Evolutionary conservation across 257 asterid genomes (phyloP).

Genomic region (Echium plantagineum): DNA sequence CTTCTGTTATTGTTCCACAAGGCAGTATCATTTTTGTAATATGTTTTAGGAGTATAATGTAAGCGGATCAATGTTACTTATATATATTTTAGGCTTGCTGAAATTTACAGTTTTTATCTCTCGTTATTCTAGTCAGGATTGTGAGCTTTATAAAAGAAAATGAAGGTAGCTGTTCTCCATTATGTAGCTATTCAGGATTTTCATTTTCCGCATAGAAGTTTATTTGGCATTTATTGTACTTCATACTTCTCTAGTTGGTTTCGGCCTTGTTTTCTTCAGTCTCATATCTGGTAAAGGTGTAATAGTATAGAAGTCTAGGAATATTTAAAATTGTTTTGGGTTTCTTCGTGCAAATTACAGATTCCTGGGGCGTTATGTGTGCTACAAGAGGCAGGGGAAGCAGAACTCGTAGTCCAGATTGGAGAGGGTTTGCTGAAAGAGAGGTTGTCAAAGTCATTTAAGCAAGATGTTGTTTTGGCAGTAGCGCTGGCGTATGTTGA

Average conservation of each 20-base stretch:
- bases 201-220: not conserved
- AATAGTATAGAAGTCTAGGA: not conserved
- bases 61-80: too few species aligned
- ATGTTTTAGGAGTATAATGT: too few species aligned
- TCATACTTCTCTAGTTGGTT: not conserved
- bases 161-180: not conserved
- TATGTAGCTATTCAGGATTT: not conserved
- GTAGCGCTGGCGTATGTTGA: slow-evolving; percentile 93
- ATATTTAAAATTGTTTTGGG: not conserved
- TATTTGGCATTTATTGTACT: not conserved
- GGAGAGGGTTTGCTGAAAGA: slow-evolving; percentile 79
- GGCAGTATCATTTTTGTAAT: too few species aligned
- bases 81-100: too few species aligned
- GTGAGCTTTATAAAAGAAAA: not conserved
- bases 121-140: too few species aligned
- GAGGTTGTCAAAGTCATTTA: slow-evolving; percentile 80
- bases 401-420: slow-evolving; percentile 75
- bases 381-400: slow-evolving; percentile 91
- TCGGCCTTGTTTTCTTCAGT: not conserved
- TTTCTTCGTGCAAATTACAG: slow-evolving; percentile 17
- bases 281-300: too few species aligned
- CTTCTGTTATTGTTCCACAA: not conserved
- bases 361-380: slow-evolving; percentile 89
- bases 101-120: too few species aligned
- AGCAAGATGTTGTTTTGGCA: slow-evolving; percentile 87